These are phyloP conservation scores for Lentinus tigrinus DNA, from an alignment of 768 basidiomycete genomes.

Conservation along the genomic window DNA sequence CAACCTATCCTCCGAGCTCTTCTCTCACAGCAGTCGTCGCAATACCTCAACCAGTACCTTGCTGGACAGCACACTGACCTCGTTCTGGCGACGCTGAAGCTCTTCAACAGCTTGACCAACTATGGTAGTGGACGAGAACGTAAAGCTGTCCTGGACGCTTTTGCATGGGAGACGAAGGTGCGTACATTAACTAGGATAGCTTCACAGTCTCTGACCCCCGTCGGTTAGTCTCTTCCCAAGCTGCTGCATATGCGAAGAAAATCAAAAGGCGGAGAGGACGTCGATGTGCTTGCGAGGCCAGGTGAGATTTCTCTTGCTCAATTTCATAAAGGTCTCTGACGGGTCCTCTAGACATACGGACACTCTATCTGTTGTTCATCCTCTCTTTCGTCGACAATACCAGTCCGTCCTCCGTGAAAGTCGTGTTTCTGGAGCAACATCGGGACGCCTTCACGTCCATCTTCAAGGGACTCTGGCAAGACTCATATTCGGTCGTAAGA, in stretches of 20 bases:
- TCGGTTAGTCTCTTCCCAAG: constrained; percentile 57
- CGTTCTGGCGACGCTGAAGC: constrained; percentile 61
- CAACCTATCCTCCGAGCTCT: constrained; percentile 60
- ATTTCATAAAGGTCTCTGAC: background rate
- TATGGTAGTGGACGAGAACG: constrained; percentile 69
- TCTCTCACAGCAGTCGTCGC: constrained; percentile 53
- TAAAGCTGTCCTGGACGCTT: constrained; percentile 60
- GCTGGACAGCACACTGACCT: constrained; percentile 63
- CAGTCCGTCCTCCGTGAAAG: constrained; percentile 52
- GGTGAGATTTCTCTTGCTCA: constrained; percentile 40
- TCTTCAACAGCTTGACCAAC: constrained; percentile 58
- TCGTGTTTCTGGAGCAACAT: constrained; percentile 68
- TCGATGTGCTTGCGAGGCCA: constrained; percentile 50
- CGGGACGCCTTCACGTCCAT: constrained; percentile 60
- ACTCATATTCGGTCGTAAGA: constrained; percentile 60
- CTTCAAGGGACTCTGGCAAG: constrained; percentile 72
- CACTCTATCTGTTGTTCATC: constrained; percentile 69
- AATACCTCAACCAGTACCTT: constrained; percentile 61
- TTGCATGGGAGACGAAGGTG: constrained; percentile 81
- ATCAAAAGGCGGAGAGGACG: constrained; percentile 38
- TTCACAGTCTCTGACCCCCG: background rate
- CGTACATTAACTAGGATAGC: background rate
- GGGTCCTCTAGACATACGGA: constrained; percentile 65
- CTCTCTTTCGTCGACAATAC: constrained; percentile 65
- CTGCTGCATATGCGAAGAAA: constrained; percentile 71